phyloP scores from a whole-genome alignment of 164 flowering plant species.

The Liriodendron chinense region DNA sequence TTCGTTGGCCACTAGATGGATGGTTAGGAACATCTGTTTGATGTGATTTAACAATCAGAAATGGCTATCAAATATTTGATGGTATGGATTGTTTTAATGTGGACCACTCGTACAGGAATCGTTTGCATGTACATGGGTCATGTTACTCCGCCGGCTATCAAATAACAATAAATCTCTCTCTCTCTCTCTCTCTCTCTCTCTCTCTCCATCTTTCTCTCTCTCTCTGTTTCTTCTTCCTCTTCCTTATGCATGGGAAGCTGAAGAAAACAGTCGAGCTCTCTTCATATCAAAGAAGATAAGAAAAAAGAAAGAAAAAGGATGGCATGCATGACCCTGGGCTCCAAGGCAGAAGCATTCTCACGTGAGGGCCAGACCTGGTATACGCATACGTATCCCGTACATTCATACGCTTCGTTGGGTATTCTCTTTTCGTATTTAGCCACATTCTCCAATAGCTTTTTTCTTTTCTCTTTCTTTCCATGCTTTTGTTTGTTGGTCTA shows the following conservation, averaged over 20 bases:
- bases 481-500: no score
- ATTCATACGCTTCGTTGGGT: not conserved
- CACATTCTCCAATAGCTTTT: not conserved
- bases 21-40: not conserved
- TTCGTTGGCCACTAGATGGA: not conserved
- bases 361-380: constrained; percentile 61
- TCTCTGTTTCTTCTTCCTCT: not conserved
- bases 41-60: no score
- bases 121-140: not conserved
- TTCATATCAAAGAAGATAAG: not conserved
- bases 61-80: no score
- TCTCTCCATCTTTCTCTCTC: not conserved
- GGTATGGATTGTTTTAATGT: not conserved
- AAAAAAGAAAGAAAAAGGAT: constrained; percentile 12
- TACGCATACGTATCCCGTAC: not conserved
- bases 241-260: not conserved
- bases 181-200: no score
- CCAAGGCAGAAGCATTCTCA: constrained; percentile 56
- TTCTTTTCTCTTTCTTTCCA: not conserved
- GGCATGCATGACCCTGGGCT: constrained; percentile 65
- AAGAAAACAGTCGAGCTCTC: not conserved
- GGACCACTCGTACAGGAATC: not conserved
- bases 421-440: not conserved
- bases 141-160: not conserved
- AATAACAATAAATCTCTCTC: not conserved